Conservation (phyloP, 805 yeast species). For the Cyberlindnera subsufficiens region DNA sequence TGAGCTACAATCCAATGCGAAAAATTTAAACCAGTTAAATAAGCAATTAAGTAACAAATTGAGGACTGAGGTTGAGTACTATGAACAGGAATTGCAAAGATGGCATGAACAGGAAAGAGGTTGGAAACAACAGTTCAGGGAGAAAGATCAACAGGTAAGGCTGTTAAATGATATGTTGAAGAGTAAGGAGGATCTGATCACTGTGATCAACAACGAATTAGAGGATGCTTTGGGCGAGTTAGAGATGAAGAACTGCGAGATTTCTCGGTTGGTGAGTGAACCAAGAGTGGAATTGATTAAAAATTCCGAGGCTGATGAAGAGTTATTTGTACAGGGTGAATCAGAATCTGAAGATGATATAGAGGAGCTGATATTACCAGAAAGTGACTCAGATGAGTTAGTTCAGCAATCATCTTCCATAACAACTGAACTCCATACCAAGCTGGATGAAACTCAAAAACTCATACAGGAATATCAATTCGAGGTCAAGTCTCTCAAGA, state of each 20-base stretch:
- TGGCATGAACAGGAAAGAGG: constrained; percentile 15
- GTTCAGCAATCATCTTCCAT: constrained; percentile 1
- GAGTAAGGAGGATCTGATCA: constrained; percentile 13
- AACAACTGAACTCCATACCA: constrained; percentile 5
- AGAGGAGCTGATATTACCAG: neutral
- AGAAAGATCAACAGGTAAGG: neutral
- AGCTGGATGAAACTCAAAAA: constrained; percentile 11
- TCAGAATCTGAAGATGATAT: constrained; percentile 4
- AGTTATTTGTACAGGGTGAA: constrained; percentile 2
- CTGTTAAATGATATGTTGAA: neutral
- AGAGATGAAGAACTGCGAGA: constrained; percentile 2
- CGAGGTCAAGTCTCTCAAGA: constrained; percentile 18
- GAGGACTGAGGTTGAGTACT: constrained; percentile 10
- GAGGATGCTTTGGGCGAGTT: constrained; percentile 11
- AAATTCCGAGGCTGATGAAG: neutral
- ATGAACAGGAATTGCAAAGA: constrained; percentile 12
- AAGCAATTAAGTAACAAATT: constrained; percentile 10
- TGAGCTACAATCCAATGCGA: constrained; percentile 6
- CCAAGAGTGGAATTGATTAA: neutral
- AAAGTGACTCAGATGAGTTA: neutral
- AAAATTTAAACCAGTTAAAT: constrained; percentile 10
- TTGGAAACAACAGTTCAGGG: constrained; percentile 1
- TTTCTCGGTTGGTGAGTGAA: neutral
- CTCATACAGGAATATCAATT: constrained; percentile 9
- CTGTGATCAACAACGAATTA: constrained; percentile 13